Percentiles rank a stretch among this genome's conserved stretches.
Evolutionary conservation across 305 asterid species (phyloP).

Genomic region (Rubia balearica): DNA sequence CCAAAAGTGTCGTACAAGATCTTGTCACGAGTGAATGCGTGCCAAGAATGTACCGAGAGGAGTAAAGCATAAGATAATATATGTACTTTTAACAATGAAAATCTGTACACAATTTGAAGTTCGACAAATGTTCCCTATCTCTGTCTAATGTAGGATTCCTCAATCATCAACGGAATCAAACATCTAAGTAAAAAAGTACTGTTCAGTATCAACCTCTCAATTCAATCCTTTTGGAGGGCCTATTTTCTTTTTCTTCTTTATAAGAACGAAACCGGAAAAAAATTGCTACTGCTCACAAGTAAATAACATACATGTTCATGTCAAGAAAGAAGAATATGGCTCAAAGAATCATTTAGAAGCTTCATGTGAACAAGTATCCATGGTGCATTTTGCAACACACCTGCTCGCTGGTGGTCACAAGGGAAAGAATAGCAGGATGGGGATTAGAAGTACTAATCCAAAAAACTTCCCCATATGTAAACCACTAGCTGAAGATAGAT

Average conservation of each 20-base stretch:
- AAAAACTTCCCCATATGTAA: constrained; percentile 12
- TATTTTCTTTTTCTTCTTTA: not conserved
- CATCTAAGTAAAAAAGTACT: not conserved
- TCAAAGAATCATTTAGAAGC: constrained; percentile 8
- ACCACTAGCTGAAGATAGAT: constrained; percentile 23
- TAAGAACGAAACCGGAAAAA: not conserved
- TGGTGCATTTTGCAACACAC: constrained; percentile 1
- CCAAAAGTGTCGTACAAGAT: not conserved
- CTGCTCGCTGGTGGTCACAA: constrained; percentile 5
- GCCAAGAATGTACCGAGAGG: not conserved
- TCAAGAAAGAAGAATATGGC: not conserved
- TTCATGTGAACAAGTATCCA: not conserved
- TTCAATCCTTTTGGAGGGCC: constrained; percentile 14
- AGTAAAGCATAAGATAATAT: not conserved
- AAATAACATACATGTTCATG: not conserved
- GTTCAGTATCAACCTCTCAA: constrained; percentile 10
- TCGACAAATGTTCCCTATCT: constrained; percentile 6
- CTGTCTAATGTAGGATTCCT: not conserved
- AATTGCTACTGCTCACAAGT: not conserved
- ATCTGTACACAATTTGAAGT: constrained; percentile 8
- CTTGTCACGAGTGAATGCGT: not conserved
- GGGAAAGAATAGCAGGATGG: constrained; percentile 8
- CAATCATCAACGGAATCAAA: constrained; percentile 4
- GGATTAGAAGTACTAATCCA: constrained; percentile 15
- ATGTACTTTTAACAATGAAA: not conserved